Base-by-base conservation (phyloP, 164 flowering plant species). In the Chimonanthus praecox region DNA sequence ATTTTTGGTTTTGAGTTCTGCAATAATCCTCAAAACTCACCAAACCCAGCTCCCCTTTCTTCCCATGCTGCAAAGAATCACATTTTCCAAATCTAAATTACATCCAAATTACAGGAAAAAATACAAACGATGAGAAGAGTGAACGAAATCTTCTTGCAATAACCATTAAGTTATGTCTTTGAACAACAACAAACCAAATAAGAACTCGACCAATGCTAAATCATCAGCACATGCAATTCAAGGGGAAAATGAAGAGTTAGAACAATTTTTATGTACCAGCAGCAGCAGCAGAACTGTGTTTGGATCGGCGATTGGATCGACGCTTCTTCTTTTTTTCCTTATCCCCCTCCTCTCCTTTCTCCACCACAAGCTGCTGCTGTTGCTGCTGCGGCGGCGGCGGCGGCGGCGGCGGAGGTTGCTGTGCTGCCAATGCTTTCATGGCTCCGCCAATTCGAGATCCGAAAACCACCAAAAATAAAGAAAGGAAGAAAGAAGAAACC, bases 301-400 rank as follows among this genome's bases (percentile, higher is more conserved):
- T 90, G 50, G 88, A 71, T 58, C 88, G 88, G 15, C 94, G 90
- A 80, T 77, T 77, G 0, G 87, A 63, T 45, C 96, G 87, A 58
- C 94, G 92, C 81, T 80, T 89, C 82, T 85, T 89, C 86, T 82
- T 88, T 91, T 76, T 75, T 33, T 67, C 93, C 74, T 81, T 88
- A 47, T 83, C 86, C 8, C 74, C 82, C 65, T 83, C 88, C 60
- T 78, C 91, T 5, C 70, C 67, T 71, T 75, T 78, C 69, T 83
- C 86, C 33, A 79, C 80, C 11, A 75, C 82, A 18, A 81, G 58
- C 61, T 58, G 62, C 16, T 20, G 72, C 67, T 63, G 65, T 46
- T 44, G 65, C 73, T 71, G 65, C 47, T 65, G 68, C 33, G 33
- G 33, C 33, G 33, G 33, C 33, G 33, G 33, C 33, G 33, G 0